Base-by-base conservation (phyloP, 495 filamentous ascomycete genomes). In the Staphylotrichum longicolle region DNA sequence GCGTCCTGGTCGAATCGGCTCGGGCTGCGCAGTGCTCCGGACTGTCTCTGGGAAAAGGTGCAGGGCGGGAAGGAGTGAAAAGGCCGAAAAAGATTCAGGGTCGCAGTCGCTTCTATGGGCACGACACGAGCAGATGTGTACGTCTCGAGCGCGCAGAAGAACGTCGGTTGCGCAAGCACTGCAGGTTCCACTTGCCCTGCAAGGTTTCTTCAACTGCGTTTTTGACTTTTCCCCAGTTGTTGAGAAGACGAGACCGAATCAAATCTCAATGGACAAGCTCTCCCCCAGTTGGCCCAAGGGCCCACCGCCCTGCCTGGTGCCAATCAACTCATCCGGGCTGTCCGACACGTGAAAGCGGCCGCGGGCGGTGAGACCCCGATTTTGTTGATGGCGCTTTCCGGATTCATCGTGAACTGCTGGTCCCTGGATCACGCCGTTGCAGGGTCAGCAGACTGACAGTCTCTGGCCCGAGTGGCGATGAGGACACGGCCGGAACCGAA, bases 161-260 rank as follows among this genome's bases (percentile, higher is more conserved):
- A 20, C 27, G 3, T 33, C 30, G 47, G 20, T 27, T 27, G 20
- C 20, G 20, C n/a, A n/a, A n/a, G n/a, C 20, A 1, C 20, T 27
- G 20, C 20, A 27, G 20, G 20, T 27, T 27, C 20, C 20, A 27
- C 20, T 27, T 27, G 20, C 20, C 15, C 42, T 46, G 33, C n/a
- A 20, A 27, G 42, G 5, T 3, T 30, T 14, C 15, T 30, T 6
- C 34, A 6, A n/a, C 3, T 39, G n/a, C 32, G 6, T 39, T 54
- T 54, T 53, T 53, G 5, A 40, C 40, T 15, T 32, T 42, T 52
- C 47, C 35, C 39, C 56, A 66, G 61, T 68, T 63, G 65, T 68
- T 64, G 65, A 68, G 65, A 45, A 39, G 51, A 15, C 39, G 40
- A 7, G 49, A 39, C 47, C 42, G 62, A 68, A 65, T 65, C 66